phyloP scores from a whole-genome alignment of 2,329 filamentous ascomycete genomes.

The Fusarium oligoseptatum region DNA sequence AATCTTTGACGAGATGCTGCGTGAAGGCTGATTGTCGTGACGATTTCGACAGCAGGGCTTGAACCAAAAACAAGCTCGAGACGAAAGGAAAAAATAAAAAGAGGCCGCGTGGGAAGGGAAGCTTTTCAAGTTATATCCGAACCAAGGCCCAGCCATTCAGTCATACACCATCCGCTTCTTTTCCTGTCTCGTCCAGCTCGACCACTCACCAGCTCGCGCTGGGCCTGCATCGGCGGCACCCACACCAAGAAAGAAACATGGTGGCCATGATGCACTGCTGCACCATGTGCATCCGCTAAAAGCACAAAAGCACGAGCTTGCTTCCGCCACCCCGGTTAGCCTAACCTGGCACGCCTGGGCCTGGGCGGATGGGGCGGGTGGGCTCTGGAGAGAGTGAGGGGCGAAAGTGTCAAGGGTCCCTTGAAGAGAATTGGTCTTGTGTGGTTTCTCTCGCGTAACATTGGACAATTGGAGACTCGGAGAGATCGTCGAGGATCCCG shows the following conservation, averaged over 20 bases:
- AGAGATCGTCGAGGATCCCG: not conserved
- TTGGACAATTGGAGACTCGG: slow-evolving; percentile 11
- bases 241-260: slow-evolving; percentile 29
- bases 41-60: too few relatives aligned
- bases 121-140: slow-evolving; percentile 37
- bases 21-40: not conserved
- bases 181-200: slow-evolving; percentile 24
- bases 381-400: slow-evolving; percentile 15
- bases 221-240: slow-evolving; percentile 31
- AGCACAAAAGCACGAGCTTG: slow-evolving; percentile 2
- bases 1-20: not conserved
- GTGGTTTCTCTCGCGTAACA: not conserved
- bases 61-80: not conserved
- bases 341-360: slow-evolving; percentile 2
- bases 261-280: slow-evolving; percentile 26
- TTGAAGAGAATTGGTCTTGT: not conserved
- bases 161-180: slow-evolving; percentile 22
- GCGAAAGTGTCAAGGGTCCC: slow-evolving; percentile 8
- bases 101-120: slow-evolving; percentile 20
- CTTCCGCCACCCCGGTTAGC: slow-evolving; percentile 25
- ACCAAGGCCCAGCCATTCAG: slow-evolving; percentile 24
- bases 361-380: slow-evolving; percentile 33
- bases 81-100: not conserved
- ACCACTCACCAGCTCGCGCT: slow-evolving; percentile 31
- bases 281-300: slow-evolving; percentile 4